A percentile compares a stretch with the other conserved stretches of the same genome.
These are phyloP conservation scores for Colletotrichum endophyticum DNA, from an alignment of 2,329 filamentous ascomycete species.

Conservation along the genomic window DNA sequence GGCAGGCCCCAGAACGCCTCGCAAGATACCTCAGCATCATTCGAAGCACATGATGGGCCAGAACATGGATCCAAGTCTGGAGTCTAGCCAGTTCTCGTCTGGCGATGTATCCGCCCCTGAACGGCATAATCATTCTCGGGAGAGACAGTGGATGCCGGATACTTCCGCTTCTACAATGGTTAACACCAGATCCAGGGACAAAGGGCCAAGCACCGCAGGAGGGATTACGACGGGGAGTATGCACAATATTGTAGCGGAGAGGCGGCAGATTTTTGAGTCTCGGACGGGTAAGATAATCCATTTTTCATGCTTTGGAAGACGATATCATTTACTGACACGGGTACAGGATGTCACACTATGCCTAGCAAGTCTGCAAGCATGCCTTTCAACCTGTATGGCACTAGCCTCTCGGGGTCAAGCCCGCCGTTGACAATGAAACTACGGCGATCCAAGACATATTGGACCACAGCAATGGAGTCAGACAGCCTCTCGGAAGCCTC, in stretches of 20 bases:
- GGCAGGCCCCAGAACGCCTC: background rate
- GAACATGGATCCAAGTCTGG: background rate
- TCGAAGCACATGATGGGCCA: background rate
- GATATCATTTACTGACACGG: background rate
- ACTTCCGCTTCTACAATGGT: background rate
- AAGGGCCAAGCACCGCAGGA: background rate
- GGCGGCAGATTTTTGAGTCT: background rate
- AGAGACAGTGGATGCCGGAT: background rate
- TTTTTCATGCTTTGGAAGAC: background rate
- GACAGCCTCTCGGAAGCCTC: background rate
- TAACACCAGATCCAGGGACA: background rate
- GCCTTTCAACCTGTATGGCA: background rate
- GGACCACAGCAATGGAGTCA: background rate
- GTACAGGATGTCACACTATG: background rate
- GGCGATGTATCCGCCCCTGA: background rate
- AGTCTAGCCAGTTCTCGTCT: background rate
- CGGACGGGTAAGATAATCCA: background rate
- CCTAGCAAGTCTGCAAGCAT: background rate
- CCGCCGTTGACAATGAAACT: background rate
- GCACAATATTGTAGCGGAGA: background rate
- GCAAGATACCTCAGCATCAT: background rate
- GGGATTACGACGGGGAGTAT: background rate
- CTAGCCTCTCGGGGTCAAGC: background rate
- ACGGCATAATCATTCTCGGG: background rate
- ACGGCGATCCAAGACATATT: background rate